A percentile compares a stretch with the other conserved stretches of the same genome.
phyloP scores from a whole-genome alignment of 208 protist genomes.

The Angomonas desouzai region DNA sequence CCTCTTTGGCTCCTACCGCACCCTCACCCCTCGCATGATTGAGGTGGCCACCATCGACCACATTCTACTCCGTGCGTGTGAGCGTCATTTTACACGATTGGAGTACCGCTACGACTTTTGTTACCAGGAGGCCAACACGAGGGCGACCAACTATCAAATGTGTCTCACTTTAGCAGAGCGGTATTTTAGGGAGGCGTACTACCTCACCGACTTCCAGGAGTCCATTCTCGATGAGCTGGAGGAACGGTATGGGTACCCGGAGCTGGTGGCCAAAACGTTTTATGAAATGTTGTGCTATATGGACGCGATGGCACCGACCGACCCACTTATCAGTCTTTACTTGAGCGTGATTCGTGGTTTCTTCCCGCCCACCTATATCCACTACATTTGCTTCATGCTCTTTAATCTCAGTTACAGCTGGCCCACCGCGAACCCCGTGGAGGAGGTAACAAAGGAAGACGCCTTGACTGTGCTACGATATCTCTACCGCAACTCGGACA shows the following conservation, averaged over 20 bases:
- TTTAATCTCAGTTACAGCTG: conserved; percentile 83
- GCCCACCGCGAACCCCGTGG: conserved; percentile 66
- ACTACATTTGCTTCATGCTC: conserved; percentile 78
- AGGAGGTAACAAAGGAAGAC: conserved; percentile 52
- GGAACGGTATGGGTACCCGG: conserved; percentile 74
- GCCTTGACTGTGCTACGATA: conserved; percentile 70
- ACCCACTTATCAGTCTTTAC: conserved; percentile 60
- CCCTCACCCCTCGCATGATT: conserved; percentile 75
- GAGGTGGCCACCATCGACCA: conserved; percentile 81
- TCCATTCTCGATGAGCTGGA: conserved; percentile 83
- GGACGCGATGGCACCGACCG: conserved; percentile 51
- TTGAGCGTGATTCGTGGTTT: conserved; percentile 82
- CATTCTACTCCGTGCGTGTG: conserved; percentile 67
- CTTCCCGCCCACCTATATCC: conserved; percentile 72
- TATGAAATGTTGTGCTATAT: conserved; percentile 91
- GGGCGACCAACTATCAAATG: conserved; percentile 70
- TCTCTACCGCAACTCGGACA: conserved; percentile 62
- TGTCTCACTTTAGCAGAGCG: conserved; percentile 61
- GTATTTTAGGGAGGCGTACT: conserved; percentile 75
- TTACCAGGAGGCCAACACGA: conserved; percentile 43
- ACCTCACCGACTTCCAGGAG: conserved; percentile 85
- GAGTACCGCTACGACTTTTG: conserved; percentile 74
- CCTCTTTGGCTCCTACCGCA: conserved; percentile 73
- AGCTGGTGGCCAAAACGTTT: conserved; percentile 82
- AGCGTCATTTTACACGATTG: conserved; percentile 73